Conservation (phyloP, 129 eudicot genomes). For the Deinandra increscens region DNA sequence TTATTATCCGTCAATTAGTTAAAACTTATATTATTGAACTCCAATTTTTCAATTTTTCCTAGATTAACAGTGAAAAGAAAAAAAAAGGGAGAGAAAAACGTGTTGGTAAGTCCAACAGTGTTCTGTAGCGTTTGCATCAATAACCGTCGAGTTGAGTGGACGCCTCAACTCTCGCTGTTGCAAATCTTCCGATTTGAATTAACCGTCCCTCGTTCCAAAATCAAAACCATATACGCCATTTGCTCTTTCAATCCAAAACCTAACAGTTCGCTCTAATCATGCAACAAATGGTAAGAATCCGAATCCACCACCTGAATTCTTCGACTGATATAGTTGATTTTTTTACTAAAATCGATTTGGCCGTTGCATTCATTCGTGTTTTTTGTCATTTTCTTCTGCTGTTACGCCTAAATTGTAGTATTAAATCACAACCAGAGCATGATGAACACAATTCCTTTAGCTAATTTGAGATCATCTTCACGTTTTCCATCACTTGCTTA, state of each 20-base stretch:
- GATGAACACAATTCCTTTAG: not conserved
- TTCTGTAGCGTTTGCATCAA: too few relatives aligned
- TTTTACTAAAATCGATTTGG: not conserved
- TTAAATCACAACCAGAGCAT: not conserved
- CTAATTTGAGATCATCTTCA: slow-evolving; percentile 9
- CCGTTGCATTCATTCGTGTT: not conserved
- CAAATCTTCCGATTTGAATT: not conserved
- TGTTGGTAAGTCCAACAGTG: too few relatives aligned
- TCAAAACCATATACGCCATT: not conserved
- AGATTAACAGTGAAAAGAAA: too few relatives aligned
- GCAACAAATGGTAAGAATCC: slow-evolving; percentile 23
- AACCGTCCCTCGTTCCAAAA: slow-evolving; percentile 9
- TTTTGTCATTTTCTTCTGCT: not conserved
- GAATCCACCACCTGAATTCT: not conserved
- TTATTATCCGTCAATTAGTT: too few relatives aligned
- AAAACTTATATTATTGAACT: too few relatives aligned
- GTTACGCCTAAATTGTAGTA: slow-evolving; percentile 7
- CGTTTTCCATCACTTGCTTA: not conserved
- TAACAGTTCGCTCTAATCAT: not conserved
- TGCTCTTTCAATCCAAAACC: not conserved
- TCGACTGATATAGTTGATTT: not conserved
- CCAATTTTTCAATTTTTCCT: too few relatives aligned
- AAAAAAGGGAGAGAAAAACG: too few relatives aligned
- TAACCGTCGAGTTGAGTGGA: slow-evolving; percentile 9
- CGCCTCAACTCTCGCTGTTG: not conserved